These are phyloP conservation scores for Colletotrichum agaves DNA, from an alignment of 2,329 filamentous ascomycete species.

Conservation along the genomic window DNA sequence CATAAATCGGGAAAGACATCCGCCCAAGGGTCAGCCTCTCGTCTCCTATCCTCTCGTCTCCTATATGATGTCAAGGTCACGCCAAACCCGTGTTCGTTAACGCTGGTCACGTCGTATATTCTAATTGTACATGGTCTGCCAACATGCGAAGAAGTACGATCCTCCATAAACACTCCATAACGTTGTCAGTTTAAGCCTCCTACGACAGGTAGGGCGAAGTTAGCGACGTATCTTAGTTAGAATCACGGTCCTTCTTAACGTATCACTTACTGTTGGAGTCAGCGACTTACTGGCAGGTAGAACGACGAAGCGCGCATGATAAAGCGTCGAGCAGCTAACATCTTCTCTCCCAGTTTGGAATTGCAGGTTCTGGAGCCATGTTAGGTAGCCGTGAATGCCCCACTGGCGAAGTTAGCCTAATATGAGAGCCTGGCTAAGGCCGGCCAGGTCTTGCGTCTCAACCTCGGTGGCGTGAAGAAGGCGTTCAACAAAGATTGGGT, in stretches of 20 bases:
- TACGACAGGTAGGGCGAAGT: not conserved
- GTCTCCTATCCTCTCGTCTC: not conserved
- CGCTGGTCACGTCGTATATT: too few species aligned
- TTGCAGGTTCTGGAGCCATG: constrained; percentile 78
- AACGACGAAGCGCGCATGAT: constrained; percentile 18
- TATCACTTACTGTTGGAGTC: constrained; percentile 42
- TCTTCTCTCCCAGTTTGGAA: constrained; percentile 72
- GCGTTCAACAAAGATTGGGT: constrained; percentile 44
- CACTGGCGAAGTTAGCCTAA: constrained; percentile 64
- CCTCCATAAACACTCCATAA: not conserved
- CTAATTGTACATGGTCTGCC: not conserved
- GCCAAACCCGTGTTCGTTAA: too few species aligned
- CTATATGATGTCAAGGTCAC: not conserved
- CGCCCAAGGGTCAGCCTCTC: not conserved
- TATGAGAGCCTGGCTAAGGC: constrained; percentile 65
- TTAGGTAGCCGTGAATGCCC: constrained; percentile 78
- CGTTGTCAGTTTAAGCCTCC: not conserved
- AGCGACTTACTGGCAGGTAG: not conserved
- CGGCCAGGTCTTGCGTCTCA: constrained; percentile 75
- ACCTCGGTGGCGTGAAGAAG: constrained; percentile 50
- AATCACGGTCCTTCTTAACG: not conserved
- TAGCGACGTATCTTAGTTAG: not conserved
- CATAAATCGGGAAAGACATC: too few species aligned
- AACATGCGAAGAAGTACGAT: not conserved
- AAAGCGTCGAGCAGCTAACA: constrained; percentile 72